These are phyloP conservation scores for Diaporthe helianthi DNA, from an alignment of 2,329 filamentous ascomycete species.

Conservation along the genomic window DNA sequence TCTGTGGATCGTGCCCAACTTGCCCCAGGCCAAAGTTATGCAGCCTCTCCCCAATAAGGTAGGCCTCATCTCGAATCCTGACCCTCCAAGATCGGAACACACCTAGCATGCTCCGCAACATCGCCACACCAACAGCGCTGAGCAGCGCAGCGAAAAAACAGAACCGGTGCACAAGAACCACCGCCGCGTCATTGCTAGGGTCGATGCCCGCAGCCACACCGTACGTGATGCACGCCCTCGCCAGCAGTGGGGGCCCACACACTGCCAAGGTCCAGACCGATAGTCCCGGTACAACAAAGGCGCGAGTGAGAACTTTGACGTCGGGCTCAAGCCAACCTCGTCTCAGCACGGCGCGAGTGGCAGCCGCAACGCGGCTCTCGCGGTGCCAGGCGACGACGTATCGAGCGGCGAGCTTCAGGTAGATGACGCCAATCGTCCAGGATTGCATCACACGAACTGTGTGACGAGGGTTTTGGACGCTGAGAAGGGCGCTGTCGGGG, in stretches of 20 bases:
- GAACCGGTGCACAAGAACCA: constrained; percentile 55
- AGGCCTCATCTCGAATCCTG: constrained; percentile 90
- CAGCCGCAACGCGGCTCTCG: constrained; percentile 74
- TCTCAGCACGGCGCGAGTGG: constrained; percentile 75
- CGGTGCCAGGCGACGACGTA: constrained; percentile 72
- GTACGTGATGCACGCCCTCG: constrained; percentile 56
- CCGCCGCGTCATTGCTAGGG: constrained; percentile 40
- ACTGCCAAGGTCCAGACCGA: constrained; percentile 70
- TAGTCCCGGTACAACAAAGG: constrained; percentile 80
- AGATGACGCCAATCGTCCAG: constrained; percentile 92
- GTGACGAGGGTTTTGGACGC: constrained; percentile 56
- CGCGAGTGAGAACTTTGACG: constrained; percentile 78
- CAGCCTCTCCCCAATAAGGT: constrained; percentile 90
- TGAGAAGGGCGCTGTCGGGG: constrained; percentile 38
- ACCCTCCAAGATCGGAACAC: constrained; percentile 79
- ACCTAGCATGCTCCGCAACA: constrained; percentile 59
- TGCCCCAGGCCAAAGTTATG: constrained; percentile 79
- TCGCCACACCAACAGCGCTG: constrained; percentile 53
- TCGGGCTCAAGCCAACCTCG: constrained; percentile 83
- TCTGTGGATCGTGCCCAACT: constrained; percentile 41
- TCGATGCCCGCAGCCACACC: constrained; percentile 35
- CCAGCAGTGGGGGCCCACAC: constrained; percentile 67
- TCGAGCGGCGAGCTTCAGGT: constrained; percentile 79
- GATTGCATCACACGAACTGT: constrained; percentile 88
- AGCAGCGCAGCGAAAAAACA: constrained; percentile 74